Evolutionary conservation across 768 basidiomycete species (phyloP), one percentile per base, ranked within the genome.

Genomic region (Naematelia encephala): DNA sequence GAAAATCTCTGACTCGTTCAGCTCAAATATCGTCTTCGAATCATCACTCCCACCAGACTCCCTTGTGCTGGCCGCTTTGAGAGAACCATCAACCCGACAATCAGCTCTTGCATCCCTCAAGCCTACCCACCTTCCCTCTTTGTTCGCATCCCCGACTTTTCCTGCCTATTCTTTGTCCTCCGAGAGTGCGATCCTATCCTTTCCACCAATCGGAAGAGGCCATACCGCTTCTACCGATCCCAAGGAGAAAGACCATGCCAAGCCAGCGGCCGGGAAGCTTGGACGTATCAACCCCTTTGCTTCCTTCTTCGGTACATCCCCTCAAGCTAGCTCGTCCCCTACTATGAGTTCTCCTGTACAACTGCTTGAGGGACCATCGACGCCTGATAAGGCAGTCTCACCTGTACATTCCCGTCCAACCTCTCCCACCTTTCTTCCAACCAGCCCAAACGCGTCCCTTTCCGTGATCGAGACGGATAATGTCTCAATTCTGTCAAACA

Each of bases 281-380:
- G 62, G 64, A 0, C 81, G 88, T 0, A 80, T 90, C 11, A 87
- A 87, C 66, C 86, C 89, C 0, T 91, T 92, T 65, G 86, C 88
- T 0, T 86, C 87, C 1, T 81, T 92, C n/a, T 90, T 90, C 66
- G 87, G 85, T 4, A 71, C 78, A 34, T 67, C 77, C 49, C 59
- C 80, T 3, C 63, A 75, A 42, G 77, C 69, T 14, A 75, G 74
- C 26, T 54, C 64, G 26, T 23, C 54, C 25, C 28, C 56, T 12
- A 77, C 16, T 78, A 80, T 29, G 54, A 79, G 44, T 77, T 69
- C 60, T 72, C 75, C 57, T 57, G 79, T 43, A 72, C 79, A 52
- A 67, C 46, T 58, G 10, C 11, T 49, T 28, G 25, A 8, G 2
- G 46, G 50, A 34, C 19, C 61, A 42, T 23, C 64, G n/a, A 49